Conservation (phyloP, 116 monocot species). For the Iris pallida region DNA sequence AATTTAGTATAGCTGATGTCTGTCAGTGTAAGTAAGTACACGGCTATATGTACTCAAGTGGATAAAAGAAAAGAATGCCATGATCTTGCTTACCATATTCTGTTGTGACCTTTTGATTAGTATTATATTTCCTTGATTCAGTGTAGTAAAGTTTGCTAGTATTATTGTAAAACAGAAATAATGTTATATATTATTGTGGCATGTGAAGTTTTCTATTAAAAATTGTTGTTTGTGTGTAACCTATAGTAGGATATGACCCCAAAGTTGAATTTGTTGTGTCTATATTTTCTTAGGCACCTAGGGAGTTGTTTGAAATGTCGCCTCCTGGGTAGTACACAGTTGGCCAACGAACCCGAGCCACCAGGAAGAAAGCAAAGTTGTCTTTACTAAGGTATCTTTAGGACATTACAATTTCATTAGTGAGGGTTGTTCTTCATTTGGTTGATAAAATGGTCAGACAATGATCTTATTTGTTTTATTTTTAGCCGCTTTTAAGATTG, state of each 20-base stretch:
- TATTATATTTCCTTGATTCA: too few species aligned
- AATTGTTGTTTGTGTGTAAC: not conserved
- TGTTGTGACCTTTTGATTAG: too few species aligned
- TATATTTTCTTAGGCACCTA: slow-evolving; percentile 45
- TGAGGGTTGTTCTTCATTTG: not conserved
- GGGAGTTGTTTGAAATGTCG: slow-evolving; percentile 71
- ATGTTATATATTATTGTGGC: not conserved
- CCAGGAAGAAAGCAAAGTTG: slow-evolving; percentile 65
- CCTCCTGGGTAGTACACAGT: slow-evolving; percentile 80
- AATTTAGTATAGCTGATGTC: too few species aligned
- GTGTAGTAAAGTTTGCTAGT: too few species aligned
- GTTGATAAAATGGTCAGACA: not conserved
- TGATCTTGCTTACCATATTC: too few species aligned
- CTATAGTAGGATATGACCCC: too few species aligned
- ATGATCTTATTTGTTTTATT: not conserved
- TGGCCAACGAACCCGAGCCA: slow-evolving; percentile 63
- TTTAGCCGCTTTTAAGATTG: not conserved
- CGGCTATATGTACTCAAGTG: too few species aligned
- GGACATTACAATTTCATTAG: not conserved
- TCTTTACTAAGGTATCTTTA: slow-evolving; percentile 57
- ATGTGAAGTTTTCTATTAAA: not conserved
- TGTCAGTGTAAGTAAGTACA: too few species aligned
- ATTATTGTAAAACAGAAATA: too few species aligned
- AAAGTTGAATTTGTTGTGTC: not conserved
- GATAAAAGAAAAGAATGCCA: too few species aligned